Evolutionary conservation across 2,329 filamentous ascomycete species (phyloP).

Genomic region (Cercospora zeae-maydis): DNA sequence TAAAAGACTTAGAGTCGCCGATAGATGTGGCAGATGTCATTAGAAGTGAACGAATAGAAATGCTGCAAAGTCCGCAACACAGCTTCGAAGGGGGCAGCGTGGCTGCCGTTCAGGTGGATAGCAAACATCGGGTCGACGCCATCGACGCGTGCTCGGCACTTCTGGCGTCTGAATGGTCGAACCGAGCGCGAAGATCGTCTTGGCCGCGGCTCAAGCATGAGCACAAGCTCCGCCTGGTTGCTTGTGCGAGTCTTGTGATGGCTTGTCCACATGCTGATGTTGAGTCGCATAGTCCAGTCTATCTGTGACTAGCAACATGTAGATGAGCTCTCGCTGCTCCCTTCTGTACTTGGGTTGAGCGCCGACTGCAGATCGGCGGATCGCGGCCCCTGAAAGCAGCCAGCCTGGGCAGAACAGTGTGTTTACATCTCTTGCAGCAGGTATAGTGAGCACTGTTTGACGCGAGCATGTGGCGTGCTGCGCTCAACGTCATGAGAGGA

Average conservation of each 20-base stretch:
- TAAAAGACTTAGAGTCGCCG: background rate
- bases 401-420: background rate
- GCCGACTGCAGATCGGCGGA: background rate
- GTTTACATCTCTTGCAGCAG: background rate
- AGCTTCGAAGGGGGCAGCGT: background rate
- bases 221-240: constrained; percentile 15
- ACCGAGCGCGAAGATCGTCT: constrained; percentile 1
- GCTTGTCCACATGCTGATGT: constrained; percentile 1
- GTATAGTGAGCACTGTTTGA: background rate
- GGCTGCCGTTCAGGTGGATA: background rate
- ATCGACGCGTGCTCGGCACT: background rate
- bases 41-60: constrained; percentile 12
- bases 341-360: background rate
- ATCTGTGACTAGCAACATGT: background rate
- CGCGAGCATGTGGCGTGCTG: background rate
- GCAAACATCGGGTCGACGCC: background rate
- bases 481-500: background rate
- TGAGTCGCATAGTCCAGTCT: background rate
- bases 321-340: constrained; percentile 2
- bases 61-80: background rate
- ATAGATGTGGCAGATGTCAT: constrained; percentile 11
- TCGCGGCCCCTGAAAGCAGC: background rate
- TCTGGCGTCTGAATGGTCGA: constrained; percentile 5
- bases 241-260: constrained; percentile 13
- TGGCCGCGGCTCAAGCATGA: constrained; percentile 11